phyloP scores from a whole-genome alignment of 73 alveolate species.

The Symbiodinium natans region DNA sequence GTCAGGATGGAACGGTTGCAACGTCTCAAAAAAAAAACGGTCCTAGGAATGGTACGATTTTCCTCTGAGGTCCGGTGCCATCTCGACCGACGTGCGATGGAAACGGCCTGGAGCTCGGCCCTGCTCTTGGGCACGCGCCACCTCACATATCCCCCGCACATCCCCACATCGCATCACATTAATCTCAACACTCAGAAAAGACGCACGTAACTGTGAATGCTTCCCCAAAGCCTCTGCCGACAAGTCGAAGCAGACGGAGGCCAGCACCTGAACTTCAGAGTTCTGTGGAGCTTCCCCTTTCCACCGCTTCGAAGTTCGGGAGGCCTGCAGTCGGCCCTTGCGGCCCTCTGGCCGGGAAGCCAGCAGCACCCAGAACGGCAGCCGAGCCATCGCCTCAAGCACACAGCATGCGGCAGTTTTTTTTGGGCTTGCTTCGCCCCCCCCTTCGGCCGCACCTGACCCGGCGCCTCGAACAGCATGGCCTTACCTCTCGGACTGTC shows the following conservation, averaged over 20 bases:
- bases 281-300: too few relatives aligned
- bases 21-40: too few relatives aligned
- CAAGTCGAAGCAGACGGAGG: constrained; percentile 3
- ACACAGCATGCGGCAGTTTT: too few relatives aligned
- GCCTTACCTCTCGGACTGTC: not conserved
- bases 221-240: not conserved
- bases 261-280: too few relatives aligned
- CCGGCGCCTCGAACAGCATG: constrained; percentile 4
- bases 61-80: not conserved
- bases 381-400: not conserved
- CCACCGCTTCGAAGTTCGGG: not conserved
- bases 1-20: too few relatives aligned
- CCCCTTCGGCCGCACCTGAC: too few relatives aligned
- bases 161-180: too few relatives aligned
- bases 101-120: not conserved
- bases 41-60: not conserved
- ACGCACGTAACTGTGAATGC: not conserved
- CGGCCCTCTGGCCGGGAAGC: not conserved
- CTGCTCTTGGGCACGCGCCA: not conserved
- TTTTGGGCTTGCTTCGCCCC: too few relatives aligned
- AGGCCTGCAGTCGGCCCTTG: not conserved
- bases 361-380: not conserved
- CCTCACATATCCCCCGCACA: not conserved
- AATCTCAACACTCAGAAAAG: too few relatives aligned
- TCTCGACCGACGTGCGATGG: not conserved